Conservation (phyloP, 1,284 basidiomycete species). For the Melampsora larici-populina region DNA sequence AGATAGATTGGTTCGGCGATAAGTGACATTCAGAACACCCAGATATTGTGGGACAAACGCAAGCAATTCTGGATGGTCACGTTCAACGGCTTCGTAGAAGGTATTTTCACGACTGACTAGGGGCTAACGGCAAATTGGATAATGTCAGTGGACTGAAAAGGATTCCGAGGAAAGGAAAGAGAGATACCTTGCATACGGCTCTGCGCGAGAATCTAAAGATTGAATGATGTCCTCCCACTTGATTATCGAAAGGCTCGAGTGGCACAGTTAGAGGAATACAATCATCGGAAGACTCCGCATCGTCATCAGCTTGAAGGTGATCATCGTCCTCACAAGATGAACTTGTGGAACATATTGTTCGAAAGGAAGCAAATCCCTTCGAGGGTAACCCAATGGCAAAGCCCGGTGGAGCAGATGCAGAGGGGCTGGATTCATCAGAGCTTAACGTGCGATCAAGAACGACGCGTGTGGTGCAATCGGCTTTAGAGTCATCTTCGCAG, state of each 20-base stretch:
- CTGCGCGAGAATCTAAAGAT: slow-evolving; percentile 98
- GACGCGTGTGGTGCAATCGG: too few relatives aligned
- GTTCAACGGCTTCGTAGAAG: slow-evolving; percentile 95
- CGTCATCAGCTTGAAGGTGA: slow-evolving; percentile 22
- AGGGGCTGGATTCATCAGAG: too few relatives aligned
- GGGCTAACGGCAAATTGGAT: slow-evolving; percentile 61
- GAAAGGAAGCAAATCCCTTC: not conserved
- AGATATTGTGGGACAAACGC: slow-evolving; percentile 93
- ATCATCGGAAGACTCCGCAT: slow-evolving; percentile 38
- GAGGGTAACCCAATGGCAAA: not conserved
- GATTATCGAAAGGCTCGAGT: slow-evolving; percentile 90
- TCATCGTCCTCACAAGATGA: slow-evolving; percentile 19
- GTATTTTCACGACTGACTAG: slow-evolving; percentile 93
- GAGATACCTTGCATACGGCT: slow-evolving; percentile 90
- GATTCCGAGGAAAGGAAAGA: slow-evolving; percentile 33
- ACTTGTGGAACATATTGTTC: slow-evolving; percentile 5
- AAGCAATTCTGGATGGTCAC: slow-evolving; percentile 82
- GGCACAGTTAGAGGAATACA: slow-evolving; percentile 75
- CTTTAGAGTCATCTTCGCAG: too few relatives aligned
- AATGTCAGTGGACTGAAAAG: slow-evolving; percentile 31
- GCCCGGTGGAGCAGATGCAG: not conserved
- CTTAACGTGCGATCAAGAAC: too few relatives aligned
- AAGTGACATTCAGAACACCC: slow-evolving; percentile 96
- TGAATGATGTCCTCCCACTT: slow-evolving; percentile 93
- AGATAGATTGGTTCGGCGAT: slow-evolving; percentile 58